Percentiles rank a stretch among this genome's conserved stretches.
Evolutionary conservation across 768 basidiomycete genomes (phyloP).

Genomic region (Rhizopogon roseolus): DNA sequence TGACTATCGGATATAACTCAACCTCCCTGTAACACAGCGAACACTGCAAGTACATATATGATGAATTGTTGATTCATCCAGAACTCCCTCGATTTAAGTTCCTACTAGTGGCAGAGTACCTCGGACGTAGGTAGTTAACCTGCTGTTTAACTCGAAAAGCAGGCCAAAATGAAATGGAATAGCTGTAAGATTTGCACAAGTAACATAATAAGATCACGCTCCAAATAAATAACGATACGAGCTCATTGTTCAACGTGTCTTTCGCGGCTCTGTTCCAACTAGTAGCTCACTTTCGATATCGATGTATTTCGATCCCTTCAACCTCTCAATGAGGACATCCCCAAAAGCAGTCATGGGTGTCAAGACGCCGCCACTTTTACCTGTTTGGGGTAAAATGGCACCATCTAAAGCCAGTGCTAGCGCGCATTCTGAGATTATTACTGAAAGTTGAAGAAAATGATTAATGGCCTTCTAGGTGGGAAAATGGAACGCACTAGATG

Average conservation of each 20-base stretch:
- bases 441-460: constrained; percentile 28
- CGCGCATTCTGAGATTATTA: constrained; percentile 77
- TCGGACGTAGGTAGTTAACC: not conserved
- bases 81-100: not conserved
- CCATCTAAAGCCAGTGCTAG: constrained; percentile 59
- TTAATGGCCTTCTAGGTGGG: not conserved
- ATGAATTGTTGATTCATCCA: not conserved
- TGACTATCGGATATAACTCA: no score
- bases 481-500: constrained; percentile 41
- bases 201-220: not conserved
- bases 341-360: constrained; percentile 85
- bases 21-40: no score
- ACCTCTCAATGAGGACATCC: constrained; percentile 62
- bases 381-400: constrained; percentile 52
- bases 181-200: no score
- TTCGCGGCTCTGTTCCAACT: constrained; percentile 7
- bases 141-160: not conserved
- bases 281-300: constrained; percentile 50
- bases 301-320: constrained; percentile 55
- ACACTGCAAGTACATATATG: no score
- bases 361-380: constrained; percentile 68
- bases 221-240: not conserved
- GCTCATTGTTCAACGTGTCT: constrained; percentile 1
- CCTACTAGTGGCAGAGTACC: not conserved
- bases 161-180: not conserved